Base-by-base conservation (phyloP, 2,329 filamentous ascomycete genomes). In the Pestalotiopsis fici region DNA sequence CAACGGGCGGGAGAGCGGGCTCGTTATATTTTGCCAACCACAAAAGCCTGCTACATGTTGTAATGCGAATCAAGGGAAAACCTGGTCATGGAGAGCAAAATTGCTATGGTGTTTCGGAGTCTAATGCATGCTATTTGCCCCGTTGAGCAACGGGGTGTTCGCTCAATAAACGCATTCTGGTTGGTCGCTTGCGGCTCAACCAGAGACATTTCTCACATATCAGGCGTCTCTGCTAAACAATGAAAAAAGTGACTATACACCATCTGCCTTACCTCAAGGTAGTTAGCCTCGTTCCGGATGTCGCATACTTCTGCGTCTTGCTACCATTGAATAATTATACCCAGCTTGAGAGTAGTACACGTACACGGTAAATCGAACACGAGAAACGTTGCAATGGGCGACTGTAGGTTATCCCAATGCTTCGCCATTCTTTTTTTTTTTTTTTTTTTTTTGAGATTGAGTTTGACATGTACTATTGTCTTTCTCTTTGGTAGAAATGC, bases 251-350 rank as follows among this genome's bases (percentile, higher is more conserved):
- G 54, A 68, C n/a, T 4, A 68, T 68, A 70, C 68, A 69, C 71
- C 67, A 72, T 56, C 37, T 27, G n/a, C 21, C 13, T 7, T 31
- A 23, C 27, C 23, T 25, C 23, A 57, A 25, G 18, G 39, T 69
- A 65, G 28, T 69, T 74, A 70, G 68, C 59, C 73, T 73, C 70
- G 70, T 73, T 78, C 78, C 74, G 74, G 77, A 71, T 72, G 75
- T 78, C 76, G 55, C 23, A 79, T 78, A 75, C 76, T 77, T 77
- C 79, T 80, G 80, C 74, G 64, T 69, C 55, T 57, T 50, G 5
- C 9, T 50, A 18, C 43, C 43, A 21, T 7, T 35, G 31, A 35
- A 35, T 11, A 35, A 35, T 43, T 15, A 18, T 43, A 43, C 39
- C 18, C 3, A 35, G 6, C 31, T 35, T 35, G 31, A 7, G 3